A percentile compares a stretch with the other conserved stretches of the same genome.
Evolutionary conservation across 441 rosid genomes (phyloP).

Genomic region (Sinapis alba): DNA sequence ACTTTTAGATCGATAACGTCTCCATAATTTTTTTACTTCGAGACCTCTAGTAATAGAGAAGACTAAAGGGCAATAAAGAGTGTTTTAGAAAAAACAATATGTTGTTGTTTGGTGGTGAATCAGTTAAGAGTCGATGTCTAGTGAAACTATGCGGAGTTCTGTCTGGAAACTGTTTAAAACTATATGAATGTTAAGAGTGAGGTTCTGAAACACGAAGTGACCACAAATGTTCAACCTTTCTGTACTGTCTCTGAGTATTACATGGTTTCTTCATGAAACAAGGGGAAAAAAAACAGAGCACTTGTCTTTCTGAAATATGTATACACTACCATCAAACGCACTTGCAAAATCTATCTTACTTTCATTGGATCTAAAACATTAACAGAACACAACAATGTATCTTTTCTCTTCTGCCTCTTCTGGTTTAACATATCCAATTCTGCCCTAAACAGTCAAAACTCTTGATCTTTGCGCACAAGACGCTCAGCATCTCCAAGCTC

Average conservation of each 20-base stretch:
- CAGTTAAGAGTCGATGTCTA: conserved; percentile 10
- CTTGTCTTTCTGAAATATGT: conserved; percentile 2
- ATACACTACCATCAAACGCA: conserved; percentile 14
- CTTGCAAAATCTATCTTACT: conserved; percentile 22
- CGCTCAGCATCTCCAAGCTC: conserved; percentile 77
- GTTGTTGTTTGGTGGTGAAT: conserved; percentile 3
- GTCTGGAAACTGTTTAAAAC: not conserved
- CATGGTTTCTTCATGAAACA: conserved; percentile 23
- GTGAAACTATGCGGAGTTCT: not conserved
- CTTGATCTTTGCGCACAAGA: conserved; percentile 62
- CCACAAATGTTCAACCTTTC: conserved; percentile 12
- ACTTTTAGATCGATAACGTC: not conserved
- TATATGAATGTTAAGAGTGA: conserved; percentile 13
- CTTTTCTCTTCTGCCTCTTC: conserved; percentile 8
- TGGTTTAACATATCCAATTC: conserved; percentile 17
- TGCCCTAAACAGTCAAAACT: conserved; percentile 22
- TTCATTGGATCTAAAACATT: conserved; percentile 23
- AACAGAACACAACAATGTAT: conserved; percentile 11
- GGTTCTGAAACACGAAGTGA: conserved; percentile 8
- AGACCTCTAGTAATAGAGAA: not conserved
- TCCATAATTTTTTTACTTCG: not conserved
- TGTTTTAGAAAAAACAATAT: conserved; percentile 10
- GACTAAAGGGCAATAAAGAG: not conserved
- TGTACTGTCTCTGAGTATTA: conserved; percentile 20
- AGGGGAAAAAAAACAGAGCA: not conserved